phyloP scores from a whole-genome alignment of 83 land plant species.

The Thuja plicata region DNA sequence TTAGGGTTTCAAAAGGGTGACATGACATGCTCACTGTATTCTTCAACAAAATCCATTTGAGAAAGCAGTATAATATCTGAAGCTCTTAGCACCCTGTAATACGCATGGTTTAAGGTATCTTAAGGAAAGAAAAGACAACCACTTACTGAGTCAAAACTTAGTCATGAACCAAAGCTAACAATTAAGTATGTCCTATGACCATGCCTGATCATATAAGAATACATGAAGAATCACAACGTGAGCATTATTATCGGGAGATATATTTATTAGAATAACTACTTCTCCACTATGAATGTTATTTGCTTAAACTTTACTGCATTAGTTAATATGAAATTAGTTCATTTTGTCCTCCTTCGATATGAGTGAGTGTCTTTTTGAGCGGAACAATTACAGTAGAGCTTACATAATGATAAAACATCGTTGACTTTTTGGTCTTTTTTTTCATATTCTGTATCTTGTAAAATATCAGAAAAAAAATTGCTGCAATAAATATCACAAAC shows the following conservation, averaged over 20 bases:
- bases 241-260: background rate
- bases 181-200: background rate
- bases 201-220: background rate
- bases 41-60: background rate
- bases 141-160: background rate
- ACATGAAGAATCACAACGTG: background rate
- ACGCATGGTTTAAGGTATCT: background rate
- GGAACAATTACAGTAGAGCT: background rate
- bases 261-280: background rate
- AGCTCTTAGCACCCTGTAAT: background rate
- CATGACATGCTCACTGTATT: background rate
- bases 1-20: no score
- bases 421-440: background rate
- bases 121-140: background rate
- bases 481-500: constrained; percentile 4
- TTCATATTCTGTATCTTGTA: background rate
- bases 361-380: background rate
- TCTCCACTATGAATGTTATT: background rate
- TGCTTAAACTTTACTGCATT: background rate
- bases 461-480: background rate
- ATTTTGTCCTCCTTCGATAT: background rate
- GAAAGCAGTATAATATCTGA: background rate
- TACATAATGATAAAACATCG: background rate
- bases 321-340: background rate
- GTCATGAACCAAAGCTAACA: background rate